These are phyloP conservation scores for Albizia julibrissin DNA, from an alignment of 306 rosid species.

Conservation along the genomic window DNA sequence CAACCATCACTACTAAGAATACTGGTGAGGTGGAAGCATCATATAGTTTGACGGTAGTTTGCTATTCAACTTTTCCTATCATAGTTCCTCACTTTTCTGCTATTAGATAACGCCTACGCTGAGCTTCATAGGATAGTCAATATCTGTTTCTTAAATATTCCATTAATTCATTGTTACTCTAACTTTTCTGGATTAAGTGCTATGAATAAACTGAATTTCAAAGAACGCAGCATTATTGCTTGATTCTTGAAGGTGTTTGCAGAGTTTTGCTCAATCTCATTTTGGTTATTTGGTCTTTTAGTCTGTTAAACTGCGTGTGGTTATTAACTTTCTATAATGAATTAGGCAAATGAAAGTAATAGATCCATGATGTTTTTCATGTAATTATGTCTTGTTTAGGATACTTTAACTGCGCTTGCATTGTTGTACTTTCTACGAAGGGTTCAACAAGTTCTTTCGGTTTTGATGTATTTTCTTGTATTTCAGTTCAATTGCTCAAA, in stretches of 20 bases:
- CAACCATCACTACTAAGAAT: conserved; percentile 72
- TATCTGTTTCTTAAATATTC: conserved; percentile 8
- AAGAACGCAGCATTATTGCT: not conserved
- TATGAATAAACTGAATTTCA: not conserved
- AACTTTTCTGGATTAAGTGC: not conserved
- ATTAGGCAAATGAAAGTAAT: not conserved
- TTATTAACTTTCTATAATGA: not conserved
- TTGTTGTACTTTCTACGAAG: not conserved
- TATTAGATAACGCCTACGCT: conserved; percentile 8
- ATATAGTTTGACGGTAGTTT: conserved; percentile 85
- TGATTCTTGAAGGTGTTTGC: conserved; percentile 25
- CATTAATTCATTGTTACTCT: not conserved
- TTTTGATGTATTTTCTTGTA: conserved; percentile 33
- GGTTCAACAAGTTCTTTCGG: conserved; percentile 21
- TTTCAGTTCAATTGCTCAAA: conserved; percentile 94
- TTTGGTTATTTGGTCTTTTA: conserved; percentile 18
- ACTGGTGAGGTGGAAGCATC: conserved; percentile 97
- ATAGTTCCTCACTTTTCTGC: not conserved
- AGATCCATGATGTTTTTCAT: conserved; percentile 13
- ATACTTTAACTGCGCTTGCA: conserved; percentile 10
- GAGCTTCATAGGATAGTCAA: conserved; percentile 6
- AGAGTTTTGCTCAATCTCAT: conserved; percentile 15
- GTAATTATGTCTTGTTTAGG: not conserved
- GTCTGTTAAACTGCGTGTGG: not conserved
- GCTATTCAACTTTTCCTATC: conserved; percentile 29